Evolutionary conservation across 2,329 filamentous ascomycete species (phyloP).

Genomic region (Elsinoe fawcettii): DNA sequence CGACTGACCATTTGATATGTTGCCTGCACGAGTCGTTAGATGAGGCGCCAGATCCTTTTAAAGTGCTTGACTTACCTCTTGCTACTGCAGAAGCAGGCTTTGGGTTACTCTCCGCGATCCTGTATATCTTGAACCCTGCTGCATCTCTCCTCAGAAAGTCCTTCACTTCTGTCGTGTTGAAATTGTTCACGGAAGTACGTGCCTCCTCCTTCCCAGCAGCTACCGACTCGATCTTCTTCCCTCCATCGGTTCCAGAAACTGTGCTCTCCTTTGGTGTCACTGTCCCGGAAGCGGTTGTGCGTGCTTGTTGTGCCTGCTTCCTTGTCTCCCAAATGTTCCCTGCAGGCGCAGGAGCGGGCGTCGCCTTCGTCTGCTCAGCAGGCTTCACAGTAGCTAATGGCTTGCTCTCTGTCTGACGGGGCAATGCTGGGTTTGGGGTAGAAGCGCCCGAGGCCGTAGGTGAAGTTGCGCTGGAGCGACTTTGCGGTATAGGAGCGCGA

Average conservation of each 20-base stretch:
- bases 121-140: background rate
- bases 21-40: background rate
- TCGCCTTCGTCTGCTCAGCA: background rate
- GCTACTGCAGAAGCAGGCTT: slow-evolving; percentile 2
- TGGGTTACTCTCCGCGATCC: slow-evolving; percentile 6
- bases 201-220: background rate
- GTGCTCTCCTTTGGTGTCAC: background rate
- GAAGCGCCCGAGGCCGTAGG: slow-evolving; percentile 6
- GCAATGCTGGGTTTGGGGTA: background rate
- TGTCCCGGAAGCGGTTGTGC: background rate
- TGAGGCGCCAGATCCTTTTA: background rate
- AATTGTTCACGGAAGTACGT: background rate
- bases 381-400: slow-evolving; percentile 13
- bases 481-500: background rate
- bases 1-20: slow-evolving; percentile 11
- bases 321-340: slow-evolving; percentile 11
- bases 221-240: background rate
- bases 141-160: slow-evolving; percentile 7
- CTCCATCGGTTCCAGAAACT: background rate
- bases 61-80: background rate
- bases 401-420: slow-evolving; percentile 1
- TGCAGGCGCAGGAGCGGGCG: slow-evolving; percentile 3
- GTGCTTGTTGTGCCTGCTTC: slow-evolving; percentile 11
- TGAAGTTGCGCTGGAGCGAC: background rate
- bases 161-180: background rate